Evolutionary conservation across 140 eudicot species (phyloP), one percentile per base, ranked within the genome.

Genomic region (Stevia rebaudiana): DNA sequence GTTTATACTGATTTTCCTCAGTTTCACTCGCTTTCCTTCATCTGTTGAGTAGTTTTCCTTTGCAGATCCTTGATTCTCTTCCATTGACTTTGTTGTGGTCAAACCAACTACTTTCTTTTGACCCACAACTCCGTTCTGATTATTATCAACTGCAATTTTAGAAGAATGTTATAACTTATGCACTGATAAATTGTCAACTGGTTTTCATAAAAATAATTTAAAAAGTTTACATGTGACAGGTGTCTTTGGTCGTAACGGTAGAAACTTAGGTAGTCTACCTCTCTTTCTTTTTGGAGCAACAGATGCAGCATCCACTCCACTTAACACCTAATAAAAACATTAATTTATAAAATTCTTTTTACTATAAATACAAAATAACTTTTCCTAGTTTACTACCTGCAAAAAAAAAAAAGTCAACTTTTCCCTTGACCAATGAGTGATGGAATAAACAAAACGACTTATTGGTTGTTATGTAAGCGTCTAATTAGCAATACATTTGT

Each of bases 231-330:
- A 85, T 72, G 79, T 18, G 6, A 17, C 51, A 24, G 57, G 57
- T 36, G 79, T 61, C 16, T 69, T n/a, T n/a, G n/a, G n/a, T n/a
- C n/a, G n/a, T n/a, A n/a, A n/a, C n/a, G n/a, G n/a, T n/a, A n/a
- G n/a, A n/a, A n/a, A n/a, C n/a, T n/a, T 86, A 30, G 73, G 73
- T 8, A 88, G 94, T 67, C 97, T 76, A 37, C 95, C 97, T 78
- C 95, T 84, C 73, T 65, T 78, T 61, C 79, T 78, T 67, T 76
- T 86, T 44, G 52, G 79, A 55, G 47, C 62, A 47, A 56, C 69
- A 49, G 70, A 18, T 18, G 66, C 78, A 42, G 48, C 75, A 51
- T 55, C 81, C 59, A 50, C 73, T 61, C 67, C 80, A 36, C 53
- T 49, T 43, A 22, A 61, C 74, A 46, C 94, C 94, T 87, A 70